Evolutionary conservation across 2,329 filamentous ascomycete species (phyloP), one percentile per base, ranked within the genome.

Genomic region (Ophiostoma australiae): DNA sequence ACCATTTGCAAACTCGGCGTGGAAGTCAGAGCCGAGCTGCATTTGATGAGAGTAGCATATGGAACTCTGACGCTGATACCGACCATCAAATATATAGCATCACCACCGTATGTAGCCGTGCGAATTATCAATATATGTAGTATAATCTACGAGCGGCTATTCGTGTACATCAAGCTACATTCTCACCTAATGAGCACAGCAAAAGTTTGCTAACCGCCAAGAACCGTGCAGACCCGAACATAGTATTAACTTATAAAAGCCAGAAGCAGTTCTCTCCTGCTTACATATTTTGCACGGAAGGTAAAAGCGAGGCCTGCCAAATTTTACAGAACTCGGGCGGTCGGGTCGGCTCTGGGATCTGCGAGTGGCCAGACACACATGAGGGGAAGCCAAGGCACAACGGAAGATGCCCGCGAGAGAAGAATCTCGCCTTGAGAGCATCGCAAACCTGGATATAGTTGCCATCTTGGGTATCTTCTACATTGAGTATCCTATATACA

Each of bases 311-410:
- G n/a, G n/a, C 4, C n/a, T 58, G 23, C 11, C 6, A 58, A 58
- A 58, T 13, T 31, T 3, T 0, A 27, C 8, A 55, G 23, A 27
- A 11, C 48, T 23, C 52, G 23, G 52, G 52, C 13, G 7, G 52
- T 23, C 52, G 23, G 52, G 52, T 31, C n/a, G 52, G n/a, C 52
- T 58, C 8, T 58, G 52, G 4, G 23, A 27, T 58, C 52, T 48
- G 52, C 52, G n/a, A 23, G 52, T 27, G 10, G n/a, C n/a, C 13
- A 4, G n/a, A 8, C n/a, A 23, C n/a, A 15, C 10, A 58, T 27
- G 52, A 58, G 52, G 52, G 23, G 52, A 58, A 58, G 52, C 23
- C n/a, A 58, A 58, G 52, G 52, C 27, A n/a, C n/a, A 58, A 58
- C 13, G 52, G 52, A 58, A 58, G 52, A 58, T 27, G 52, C 17